phyloP scores from a whole-genome alignment of 495 filamentous ascomycete genomes.

The Daldinia caldariorum region DNA sequence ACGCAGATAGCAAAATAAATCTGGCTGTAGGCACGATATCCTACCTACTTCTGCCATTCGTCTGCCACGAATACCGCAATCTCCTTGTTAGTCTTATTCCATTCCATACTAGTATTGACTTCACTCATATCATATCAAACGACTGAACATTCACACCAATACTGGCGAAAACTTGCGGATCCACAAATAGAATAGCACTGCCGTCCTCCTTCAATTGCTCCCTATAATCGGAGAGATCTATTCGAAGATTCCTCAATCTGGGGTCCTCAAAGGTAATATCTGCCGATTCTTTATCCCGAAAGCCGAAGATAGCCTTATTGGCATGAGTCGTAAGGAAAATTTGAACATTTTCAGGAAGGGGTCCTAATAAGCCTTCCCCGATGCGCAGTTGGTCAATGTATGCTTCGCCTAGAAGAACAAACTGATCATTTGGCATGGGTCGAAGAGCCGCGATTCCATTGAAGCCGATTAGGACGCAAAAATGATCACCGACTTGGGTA shows the following conservation, averaged over 20 bases:
- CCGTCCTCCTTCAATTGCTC: neutral
- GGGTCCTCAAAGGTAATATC: conserved; percentile 5
- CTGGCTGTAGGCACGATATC: neutral
- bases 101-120: neutral
- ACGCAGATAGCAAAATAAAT: neutral
- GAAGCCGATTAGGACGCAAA: conserved; percentile 2
- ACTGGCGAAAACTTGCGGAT: neutral
- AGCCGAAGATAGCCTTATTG: neutral
- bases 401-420: neutral
- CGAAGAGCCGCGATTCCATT: neutral
- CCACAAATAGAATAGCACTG: neutral
- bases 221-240: neutral
- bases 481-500: neutral
- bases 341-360: neutral
- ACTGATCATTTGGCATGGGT: neutral
- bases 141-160: neutral
- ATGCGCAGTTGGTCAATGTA: neutral
- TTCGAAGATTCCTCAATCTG: neutral
- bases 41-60: neutral
- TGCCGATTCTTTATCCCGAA: neutral
- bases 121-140: neutral
- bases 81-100: neutral
- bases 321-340: neutral
- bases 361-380: conserved; percentile 1
- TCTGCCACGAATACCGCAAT: neutral